Evolutionary conservation across 2,329 filamentous ascomycete genomes (phyloP).

Genomic region (Penicillium griseofulvum): DNA sequence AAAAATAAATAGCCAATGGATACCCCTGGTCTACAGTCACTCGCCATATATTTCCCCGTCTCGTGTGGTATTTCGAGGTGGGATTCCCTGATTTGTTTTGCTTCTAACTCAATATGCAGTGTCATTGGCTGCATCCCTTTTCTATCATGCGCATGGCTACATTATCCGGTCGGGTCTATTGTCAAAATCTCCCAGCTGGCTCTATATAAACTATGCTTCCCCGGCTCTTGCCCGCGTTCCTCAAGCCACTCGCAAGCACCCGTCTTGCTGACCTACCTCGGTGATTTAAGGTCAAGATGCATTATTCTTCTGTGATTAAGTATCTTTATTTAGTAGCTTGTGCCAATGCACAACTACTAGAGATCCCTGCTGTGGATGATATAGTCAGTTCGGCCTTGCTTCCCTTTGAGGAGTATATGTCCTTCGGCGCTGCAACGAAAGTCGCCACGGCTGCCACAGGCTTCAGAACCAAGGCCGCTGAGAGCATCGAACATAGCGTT

Average conservation of each 20-base stretch:
- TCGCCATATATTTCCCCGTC: conserved; percentile 17
- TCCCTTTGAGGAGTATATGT: conserved; percentile 16
- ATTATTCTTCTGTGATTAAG: conserved; percentile 10
- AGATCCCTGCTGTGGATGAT: conserved; percentile 20
- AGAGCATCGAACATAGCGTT: not conserved
- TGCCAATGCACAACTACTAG: conserved; percentile 17
- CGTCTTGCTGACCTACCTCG: not conserved
- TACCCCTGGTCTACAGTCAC: conserved; percentile 11
- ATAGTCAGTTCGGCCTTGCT: conserved; percentile 15
- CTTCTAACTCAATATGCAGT: not conserved
- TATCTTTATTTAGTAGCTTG: conserved; percentile 17
- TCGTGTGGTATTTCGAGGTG: conserved; percentile 21
- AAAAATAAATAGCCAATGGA: conserved; percentile 4
- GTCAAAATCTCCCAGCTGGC: not conserved
- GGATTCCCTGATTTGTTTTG: conserved; percentile 9
- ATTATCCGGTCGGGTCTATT: conserved; percentile 2
- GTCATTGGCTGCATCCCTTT: conserved; percentile 1
- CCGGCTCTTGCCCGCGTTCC: not conserved
- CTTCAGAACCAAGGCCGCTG: not conserved
- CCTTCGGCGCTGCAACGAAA: conserved; percentile 15
- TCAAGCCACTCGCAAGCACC: not conserved
- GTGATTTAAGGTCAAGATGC: conserved; percentile 16
- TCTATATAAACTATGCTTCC: conserved; percentile 13
- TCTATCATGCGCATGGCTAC: conserved; percentile 14
- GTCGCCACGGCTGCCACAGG: not conserved